phyloP scores from a whole-genome alignment of 2,329 filamentous ascomycete species.

The Ceratocystis cubensis region DNA sequence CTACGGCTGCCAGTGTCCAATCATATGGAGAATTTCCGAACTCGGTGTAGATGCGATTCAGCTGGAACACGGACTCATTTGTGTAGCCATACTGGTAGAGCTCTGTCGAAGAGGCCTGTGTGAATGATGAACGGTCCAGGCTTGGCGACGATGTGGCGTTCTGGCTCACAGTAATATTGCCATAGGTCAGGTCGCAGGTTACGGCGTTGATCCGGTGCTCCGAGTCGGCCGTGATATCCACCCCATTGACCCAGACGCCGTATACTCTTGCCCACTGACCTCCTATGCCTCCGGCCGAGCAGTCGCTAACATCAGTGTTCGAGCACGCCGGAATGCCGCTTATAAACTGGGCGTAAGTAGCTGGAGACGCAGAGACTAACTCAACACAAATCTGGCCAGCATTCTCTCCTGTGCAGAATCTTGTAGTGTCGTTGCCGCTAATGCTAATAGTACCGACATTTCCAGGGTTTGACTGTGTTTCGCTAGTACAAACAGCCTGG shows the following conservation, averaged over 20 bases:
- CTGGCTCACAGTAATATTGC: background rate
- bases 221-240: background rate
- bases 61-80: background rate
- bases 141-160: background rate
- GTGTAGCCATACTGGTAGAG: background rate
- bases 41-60: background rate
- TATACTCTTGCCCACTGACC: background rate
- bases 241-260: background rate
- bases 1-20: background rate
- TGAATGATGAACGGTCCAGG: background rate
- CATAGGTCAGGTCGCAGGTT: background rate
- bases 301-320: background rate
- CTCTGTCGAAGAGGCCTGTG: background rate
- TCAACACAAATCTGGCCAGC: background rate
- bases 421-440: background rate
- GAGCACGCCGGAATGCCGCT: background rate
- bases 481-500: background rate
- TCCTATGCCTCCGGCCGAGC: background rate
- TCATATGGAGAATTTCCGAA: background rate
- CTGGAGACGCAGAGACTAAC: background rate
- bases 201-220: background rate
- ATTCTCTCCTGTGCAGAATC: background rate
- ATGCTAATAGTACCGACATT: background rate
- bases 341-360: background rate
- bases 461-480: background rate